Base-by-base conservation (phyloP, 495 filamentous ascomycete genomes). In the Hyaloscypha hepaticicola region DNA sequence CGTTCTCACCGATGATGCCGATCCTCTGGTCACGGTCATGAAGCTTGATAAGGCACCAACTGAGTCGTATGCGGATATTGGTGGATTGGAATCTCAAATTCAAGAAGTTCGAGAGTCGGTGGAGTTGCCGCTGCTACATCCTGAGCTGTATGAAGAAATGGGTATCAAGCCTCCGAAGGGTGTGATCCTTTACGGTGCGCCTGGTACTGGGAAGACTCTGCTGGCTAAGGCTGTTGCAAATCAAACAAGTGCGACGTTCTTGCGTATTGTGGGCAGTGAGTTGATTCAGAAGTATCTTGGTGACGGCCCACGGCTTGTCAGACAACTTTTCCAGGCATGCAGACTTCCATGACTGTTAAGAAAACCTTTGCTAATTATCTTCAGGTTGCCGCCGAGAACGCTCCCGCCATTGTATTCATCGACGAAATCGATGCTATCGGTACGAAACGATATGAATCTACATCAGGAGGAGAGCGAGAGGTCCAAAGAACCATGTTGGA, bases 371-470 rank as follows among this genome's bases (percentile, higher is more conserved):
- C n/a, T 31, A 31, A 80, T 61, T 50, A n/a, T 28, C 25, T 31
- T 5, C 56, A 85, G 84, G 92, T 96, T 41, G 95, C 95, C 27
- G 94, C 94, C 19, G 95, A 99, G 71, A 93, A 99, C 65, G 88
- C 96, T 0, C 95, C 95, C 9, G 93, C 93, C 6, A 99, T 99
- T 70, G 94, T 99, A 16, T 99, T 99, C 76, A 99, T 99, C 72
- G 95, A 99, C 74, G 95, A 99, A 75, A 99, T 99, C 70, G 95
- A 99, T 77, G 95, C 95, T 45, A 99, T 99, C 63, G 95, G 95
- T 70, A 98, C 95, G 12, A 99, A 99, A 80, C 93, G 95, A 69
- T 99, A 99, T 77, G 95, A 99, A 24, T 96, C 92, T 21, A 95
- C 91, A 38, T 97, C 94, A 25, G 95, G 95, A 66, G 95, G 95